Evolutionary conservation across 306 rosid genomes (phyloP).

Genomic region (Dicorynia guianensis): DNA sequence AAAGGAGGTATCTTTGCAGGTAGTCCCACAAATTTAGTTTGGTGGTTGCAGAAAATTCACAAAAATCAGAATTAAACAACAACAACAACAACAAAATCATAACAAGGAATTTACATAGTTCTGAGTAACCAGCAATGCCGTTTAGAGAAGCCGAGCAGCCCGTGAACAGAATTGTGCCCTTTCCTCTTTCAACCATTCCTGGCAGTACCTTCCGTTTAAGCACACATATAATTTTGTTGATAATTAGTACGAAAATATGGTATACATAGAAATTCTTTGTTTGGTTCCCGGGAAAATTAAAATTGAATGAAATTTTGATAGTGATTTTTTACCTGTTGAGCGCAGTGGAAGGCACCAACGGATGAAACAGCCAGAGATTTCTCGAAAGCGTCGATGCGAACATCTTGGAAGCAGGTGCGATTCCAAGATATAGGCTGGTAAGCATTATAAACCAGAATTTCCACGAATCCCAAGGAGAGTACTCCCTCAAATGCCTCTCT

Average conservation of each 20-base stretch:
- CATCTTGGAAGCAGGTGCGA: conserved; percentile 61
- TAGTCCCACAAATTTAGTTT: too few species aligned
- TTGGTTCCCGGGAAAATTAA: too few species aligned
- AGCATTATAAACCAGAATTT: conserved; percentile 84
- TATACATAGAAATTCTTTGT: too few species aligned
- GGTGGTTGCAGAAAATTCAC: too few species aligned
- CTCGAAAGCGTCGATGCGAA: conserved; percentile 69
- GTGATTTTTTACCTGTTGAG: conserved; percentile 72
- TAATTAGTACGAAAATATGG: too few species aligned
- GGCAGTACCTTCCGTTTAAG: conserved; percentile 69
- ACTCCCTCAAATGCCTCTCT: conserved; percentile 94
- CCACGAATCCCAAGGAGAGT: conserved; percentile 81
- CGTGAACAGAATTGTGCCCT: conserved; percentile 86
- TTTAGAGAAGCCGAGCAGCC: conserved; percentile 89
- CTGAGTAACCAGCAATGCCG: conserved; percentile 80
- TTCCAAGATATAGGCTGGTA: conserved; percentile 53
- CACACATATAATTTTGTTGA: too few species aligned
- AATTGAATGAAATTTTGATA: too few species aligned
- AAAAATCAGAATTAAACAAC: not conserved
- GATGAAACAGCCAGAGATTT: conserved; percentile 84
- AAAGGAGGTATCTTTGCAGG: not conserved
- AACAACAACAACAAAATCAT: not conserved
- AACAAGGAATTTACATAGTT: conserved; percentile 62
- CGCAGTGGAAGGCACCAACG: conserved; percentile 89
- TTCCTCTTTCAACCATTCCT: conserved; percentile 93